These are phyloP conservation scores for Talaromyces adpressus DNA, from an alignment of 495 filamentous ascomycete species.

Conservation along the genomic window DNA sequence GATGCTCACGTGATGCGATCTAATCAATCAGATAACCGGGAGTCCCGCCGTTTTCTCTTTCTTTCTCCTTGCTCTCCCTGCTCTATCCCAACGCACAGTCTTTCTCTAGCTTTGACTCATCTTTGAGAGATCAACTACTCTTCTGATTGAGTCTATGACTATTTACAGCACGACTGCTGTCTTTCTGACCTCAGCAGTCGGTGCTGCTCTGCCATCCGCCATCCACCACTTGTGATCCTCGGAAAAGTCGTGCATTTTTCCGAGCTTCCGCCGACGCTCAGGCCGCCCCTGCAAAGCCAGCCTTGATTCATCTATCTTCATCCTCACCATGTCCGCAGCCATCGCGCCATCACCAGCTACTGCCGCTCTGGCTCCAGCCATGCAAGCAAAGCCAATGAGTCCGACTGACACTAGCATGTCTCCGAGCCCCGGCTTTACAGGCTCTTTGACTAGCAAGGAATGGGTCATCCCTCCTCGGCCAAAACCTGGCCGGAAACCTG, in stretches of 20 bases:
- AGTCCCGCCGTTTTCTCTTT: conserved; percentile 15
- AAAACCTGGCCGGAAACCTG: conserved; percentile 90
- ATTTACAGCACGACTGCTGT: neutral
- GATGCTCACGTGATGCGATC: conserved; percentile 19
- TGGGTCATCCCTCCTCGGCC: conserved; percentile 84
- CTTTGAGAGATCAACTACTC: neutral
- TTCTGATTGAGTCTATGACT: conserved; percentile 7
- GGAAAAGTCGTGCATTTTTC: neutral
- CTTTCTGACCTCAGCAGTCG: neutral
- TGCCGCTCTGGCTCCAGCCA: conserved; percentile 22
- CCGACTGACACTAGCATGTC: conserved; percentile 17
- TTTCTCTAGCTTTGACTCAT: no score
- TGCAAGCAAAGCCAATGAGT: conserved; percentile 30
- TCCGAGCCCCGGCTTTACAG: conserved; percentile 36
- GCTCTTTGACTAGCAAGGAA: conserved; percentile 63
- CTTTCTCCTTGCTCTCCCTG: conserved; percentile 5
- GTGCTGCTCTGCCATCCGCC: neutral
- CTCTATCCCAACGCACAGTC: neutral
- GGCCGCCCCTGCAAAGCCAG: neutral
- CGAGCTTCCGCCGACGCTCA: neutral
- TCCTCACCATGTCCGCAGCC: neutral
- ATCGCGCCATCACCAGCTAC: conserved; percentile 13
- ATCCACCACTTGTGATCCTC: neutral
- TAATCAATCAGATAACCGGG: conserved; percentile 30
- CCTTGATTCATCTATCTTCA: neutral